phyloP scores from a whole-genome alignment of 2,329 filamentous ascomycete genomes.

The Monosporascus sp. region DNA sequence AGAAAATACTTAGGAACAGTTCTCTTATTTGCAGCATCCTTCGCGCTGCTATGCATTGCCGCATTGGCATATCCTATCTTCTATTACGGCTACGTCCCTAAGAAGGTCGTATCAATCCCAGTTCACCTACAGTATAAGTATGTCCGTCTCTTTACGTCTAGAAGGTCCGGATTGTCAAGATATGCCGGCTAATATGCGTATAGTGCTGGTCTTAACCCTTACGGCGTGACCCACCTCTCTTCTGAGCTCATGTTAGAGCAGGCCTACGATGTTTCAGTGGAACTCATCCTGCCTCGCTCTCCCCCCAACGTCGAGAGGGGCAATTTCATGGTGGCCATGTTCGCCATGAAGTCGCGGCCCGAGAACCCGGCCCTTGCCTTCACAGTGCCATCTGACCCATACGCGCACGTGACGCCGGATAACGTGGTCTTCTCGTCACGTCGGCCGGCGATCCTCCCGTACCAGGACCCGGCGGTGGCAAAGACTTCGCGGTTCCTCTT shows the following conservation, averaged over 20 bases:
- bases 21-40: slow-evolving; percentile 38
- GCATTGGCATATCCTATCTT: slow-evolving; percentile 47
- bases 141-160: slow-evolving; percentile 14
- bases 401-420: slow-evolving; percentile 32
- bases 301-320: slow-evolving; percentile 69
- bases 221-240: slow-evolving; percentile 43
- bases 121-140: slow-evolving; percentile 57
- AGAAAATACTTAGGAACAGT: slow-evolving; percentile 43
- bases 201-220: slow-evolving; percentile 48
- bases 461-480: slow-evolving; percentile 66
- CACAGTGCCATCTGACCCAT: slow-evolving; percentile 18
- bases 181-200: neutral
- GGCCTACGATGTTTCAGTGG: slow-evolving; percentile 77
- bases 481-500: slow-evolving; percentile 55
- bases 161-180: neutral
- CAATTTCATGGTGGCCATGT: slow-evolving; percentile 91
- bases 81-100: slow-evolving; percentile 53
- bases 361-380: slow-evolving; percentile 24
- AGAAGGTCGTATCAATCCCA: slow-evolving; percentile 47
- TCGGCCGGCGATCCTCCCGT: slow-evolving; percentile 75
- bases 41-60: slow-evolving; percentile 43
- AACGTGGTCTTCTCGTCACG: slow-evolving; percentile 58
- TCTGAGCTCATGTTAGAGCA: slow-evolving; percentile 63
- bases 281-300: slow-evolving; percentile 73
- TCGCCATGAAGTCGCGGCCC: slow-evolving; percentile 52